Conservation (phyloP, 495 filamentous ascomycete species). For the Penicillium dipodomyicola region DNA sequence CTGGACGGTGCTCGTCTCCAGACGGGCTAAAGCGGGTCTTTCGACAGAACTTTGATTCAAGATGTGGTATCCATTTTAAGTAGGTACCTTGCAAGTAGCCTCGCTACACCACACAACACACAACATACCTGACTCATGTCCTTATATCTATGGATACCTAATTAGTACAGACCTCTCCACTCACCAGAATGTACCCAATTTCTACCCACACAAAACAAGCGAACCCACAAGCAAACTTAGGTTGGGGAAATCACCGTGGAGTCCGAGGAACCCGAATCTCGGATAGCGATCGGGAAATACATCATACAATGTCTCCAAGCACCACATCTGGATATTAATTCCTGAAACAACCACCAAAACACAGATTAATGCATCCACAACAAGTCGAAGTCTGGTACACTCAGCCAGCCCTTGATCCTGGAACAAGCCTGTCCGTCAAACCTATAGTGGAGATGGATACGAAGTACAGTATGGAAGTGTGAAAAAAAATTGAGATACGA, state of each 20-base stretch:
- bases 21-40: slow-evolving; percentile 2
- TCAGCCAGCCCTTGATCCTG: neutral
- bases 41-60: neutral
- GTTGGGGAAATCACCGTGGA: neutral
- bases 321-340: neutral
- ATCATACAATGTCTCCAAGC: neutral
- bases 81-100: neutral
- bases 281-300: neutral
- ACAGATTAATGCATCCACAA: neutral
- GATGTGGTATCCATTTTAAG: neutral
- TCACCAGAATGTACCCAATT: neutral
- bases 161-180: neutral
- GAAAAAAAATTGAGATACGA: neutral
- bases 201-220: neutral
- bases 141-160: no score
- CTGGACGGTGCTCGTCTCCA: neutral
- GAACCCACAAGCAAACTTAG: neutral
- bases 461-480: neutral
- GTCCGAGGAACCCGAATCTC: neutral
- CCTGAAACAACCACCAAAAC: neutral
- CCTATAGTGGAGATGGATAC: slow-evolving; percentile 2
- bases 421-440: neutral
- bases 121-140: neutral
- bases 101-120: neutral
- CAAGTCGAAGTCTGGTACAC: neutral